Percentiles rank a stretch among this genome's conserved stretches.
Conservation (phyloP, 768 basidiomycete genomes). For the Galerina sulciceps region DNA sequence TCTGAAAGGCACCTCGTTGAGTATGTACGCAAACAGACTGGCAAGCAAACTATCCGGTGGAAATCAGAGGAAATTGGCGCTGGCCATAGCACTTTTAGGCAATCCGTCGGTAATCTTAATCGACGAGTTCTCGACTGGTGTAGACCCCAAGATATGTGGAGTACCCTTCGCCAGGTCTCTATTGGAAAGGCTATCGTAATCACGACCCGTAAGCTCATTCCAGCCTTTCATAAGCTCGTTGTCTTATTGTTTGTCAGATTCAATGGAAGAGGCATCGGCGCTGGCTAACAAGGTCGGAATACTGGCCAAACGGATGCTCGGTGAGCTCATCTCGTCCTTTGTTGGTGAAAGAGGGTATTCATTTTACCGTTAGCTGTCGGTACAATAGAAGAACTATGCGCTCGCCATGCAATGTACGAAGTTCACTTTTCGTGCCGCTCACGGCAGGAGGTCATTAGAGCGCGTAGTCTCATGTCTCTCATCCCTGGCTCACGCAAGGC, state of each 20-base stretch:
- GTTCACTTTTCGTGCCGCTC: slow-evolving; percentile 75
- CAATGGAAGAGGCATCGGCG: slow-evolving; percentile 85
- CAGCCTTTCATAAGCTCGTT: not conserved
- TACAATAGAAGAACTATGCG: slow-evolving; percentile 62
- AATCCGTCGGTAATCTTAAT: slow-evolving; percentile 81
- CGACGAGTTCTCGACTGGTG: slow-evolving; percentile 84
- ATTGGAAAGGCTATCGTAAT: slow-evolving; percentile 73
- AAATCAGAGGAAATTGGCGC: slow-evolving; percentile 75
- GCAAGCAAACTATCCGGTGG: slow-evolving; percentile 80
- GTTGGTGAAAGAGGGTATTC: not conserved
- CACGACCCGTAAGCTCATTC: slow-evolving; percentile 60
- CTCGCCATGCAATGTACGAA: slow-evolving; percentile 77
- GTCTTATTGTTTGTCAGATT: slow-evolving; percentile 47
- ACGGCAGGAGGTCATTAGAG: slow-evolving; percentile 59
- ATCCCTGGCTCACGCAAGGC: slow-evolving; percentile 67
- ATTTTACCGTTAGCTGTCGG: slow-evolving; percentile 55
- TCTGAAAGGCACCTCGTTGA: slow-evolving; percentile 60
- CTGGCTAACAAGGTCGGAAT: slow-evolving; percentile 82
- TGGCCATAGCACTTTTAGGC: slow-evolving; percentile 77
- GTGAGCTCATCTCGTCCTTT: slow-evolving; percentile 34
- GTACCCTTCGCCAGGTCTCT: slow-evolving; percentile 65
- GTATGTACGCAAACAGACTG: slow-evolving; percentile 66
- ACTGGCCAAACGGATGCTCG: slow-evolving; percentile 70
- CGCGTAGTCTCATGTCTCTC: slow-evolving; percentile 62
- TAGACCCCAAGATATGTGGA: slow-evolving; percentile 87